Evolutionary conservation across 768 basidiomycete species (phyloP), one percentile per base, ranked within the genome.

Genomic region (Collybia mongolica): DNA sequence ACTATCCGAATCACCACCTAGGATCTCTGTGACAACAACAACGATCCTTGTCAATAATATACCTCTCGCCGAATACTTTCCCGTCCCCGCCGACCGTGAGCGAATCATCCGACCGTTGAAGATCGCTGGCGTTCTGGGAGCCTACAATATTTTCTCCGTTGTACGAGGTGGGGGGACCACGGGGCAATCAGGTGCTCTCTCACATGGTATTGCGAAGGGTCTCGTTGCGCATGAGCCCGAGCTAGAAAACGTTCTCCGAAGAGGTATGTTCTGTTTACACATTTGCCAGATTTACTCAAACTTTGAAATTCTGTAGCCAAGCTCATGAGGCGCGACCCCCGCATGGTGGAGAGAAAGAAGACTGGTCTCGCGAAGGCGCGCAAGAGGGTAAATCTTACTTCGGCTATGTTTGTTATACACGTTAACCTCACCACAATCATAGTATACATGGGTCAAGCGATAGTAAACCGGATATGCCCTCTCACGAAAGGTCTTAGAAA

Each of bases 311-410:
- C 29, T 48, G 45, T 24, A 97, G 95, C 90, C 52, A 88, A 92
- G 73, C 73, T 95, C 41, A 70, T 93, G 51, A 83, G 84, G 66
- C 84, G 95, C 60, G 96, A 99, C 75, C 93, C 94, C 40, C 88
- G 97, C 69, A 91, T 96, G 91, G 95, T 97, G 24, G 96, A 99
- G 72, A 80, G 96, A 60, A 99, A 99, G 75, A 99, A 99, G 81
- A 91, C 96, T 14, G 92, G 92, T 51, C 68, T 83, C 61, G 83
- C 88, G 52, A 97, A 97, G 75, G 93, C 96, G 52, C 84, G 95
- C 69, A 94, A 95, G 72, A 79, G 80, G 73, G 93, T 94, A 68
- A 39, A 90, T 43, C 14, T 18, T 45, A 48, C 49, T 26, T 51
- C 6, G 46, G 45, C 49, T 14, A 18, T 6, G 23, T 45, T 35